Conservation (phyloP, 1,139 yeast species). For the Sugiyamaella pinicola region DNA sequence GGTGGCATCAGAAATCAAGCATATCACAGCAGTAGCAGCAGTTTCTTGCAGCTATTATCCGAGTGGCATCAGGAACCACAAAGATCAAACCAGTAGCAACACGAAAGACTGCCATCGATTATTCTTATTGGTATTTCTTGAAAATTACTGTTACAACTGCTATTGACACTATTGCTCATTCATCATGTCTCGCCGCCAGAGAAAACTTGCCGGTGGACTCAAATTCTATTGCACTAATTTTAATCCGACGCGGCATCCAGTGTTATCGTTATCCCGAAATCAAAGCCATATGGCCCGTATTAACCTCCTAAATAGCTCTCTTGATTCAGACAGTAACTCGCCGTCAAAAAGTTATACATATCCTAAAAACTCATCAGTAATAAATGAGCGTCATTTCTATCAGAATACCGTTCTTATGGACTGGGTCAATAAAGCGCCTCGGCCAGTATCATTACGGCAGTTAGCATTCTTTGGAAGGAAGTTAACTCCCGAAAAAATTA, state of each 20-base stretch:
- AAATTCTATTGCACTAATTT: neutral
- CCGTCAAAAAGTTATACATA: conserved; percentile 33
- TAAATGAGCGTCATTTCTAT: conserved; percentile 66
- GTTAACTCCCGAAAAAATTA: conserved; percentile 73
- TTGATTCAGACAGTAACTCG: conserved; percentile 20
- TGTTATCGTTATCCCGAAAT: neutral
- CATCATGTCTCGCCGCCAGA: neutral
- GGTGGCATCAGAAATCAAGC: neutral
- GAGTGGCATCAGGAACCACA: too few relatives aligned
- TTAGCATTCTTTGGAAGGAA: conserved; percentile 86
- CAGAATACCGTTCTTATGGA: conserved; percentile 75
- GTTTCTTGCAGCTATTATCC: too few relatives aligned
- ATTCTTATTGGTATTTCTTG: too few relatives aligned
- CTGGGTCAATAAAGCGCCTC: conserved; percentile 69
- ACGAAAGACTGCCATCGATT: too few relatives aligned
- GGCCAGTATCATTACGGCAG: conserved; percentile 85
- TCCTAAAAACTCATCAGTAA: conserved; percentile 43
- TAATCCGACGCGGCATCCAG: neutral
- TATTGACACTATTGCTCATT: neutral
- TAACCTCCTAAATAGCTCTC: conserved; percentile 27
- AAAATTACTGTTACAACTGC: too few relatives aligned
- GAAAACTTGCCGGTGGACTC: neutral
- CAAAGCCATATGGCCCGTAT: conserved; percentile 30
- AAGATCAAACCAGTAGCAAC: too few relatives aligned
- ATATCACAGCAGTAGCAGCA: too few relatives aligned